A percentile compares a stretch with the other conserved stretches of the same genome.
These are phyloP conservation scores for Centella asiatica DNA, from an alignment of 129 eudicot species.

Conservation along the genomic window DNA sequence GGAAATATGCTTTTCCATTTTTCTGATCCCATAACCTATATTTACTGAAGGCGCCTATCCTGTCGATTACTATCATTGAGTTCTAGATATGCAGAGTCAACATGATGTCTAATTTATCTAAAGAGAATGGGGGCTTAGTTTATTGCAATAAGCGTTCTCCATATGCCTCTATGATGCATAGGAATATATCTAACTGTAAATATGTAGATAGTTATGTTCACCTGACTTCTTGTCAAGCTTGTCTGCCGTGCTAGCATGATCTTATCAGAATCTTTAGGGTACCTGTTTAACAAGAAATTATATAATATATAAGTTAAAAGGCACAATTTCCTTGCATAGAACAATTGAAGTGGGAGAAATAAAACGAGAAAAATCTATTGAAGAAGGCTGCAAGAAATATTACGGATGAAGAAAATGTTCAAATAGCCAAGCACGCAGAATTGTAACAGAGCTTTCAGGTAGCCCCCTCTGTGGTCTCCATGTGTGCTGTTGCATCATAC, in stretches of 20 bases:
- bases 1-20: too few relatives aligned
- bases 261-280: constrained; percentile 88
- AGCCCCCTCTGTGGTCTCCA: constrained; percentile 98
- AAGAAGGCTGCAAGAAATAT: not conserved
- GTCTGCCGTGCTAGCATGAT: constrained; percentile 81
- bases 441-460: constrained; percentile 80
- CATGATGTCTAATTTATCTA: not conserved
- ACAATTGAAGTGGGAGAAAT: not conserved
- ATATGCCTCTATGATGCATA: not conserved
- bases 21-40: too few relatives aligned
- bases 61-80: not conserved
- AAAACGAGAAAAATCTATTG: not conserved
- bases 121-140: not conserved
- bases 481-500: constrained; percentile 77
- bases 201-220: constrained; percentile 17
- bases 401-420: constrained; percentile 98
- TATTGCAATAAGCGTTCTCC: not conserved
- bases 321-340: not conserved
- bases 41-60: too few relatives aligned
- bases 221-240: constrained; percentile 91
- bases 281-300: constrained; percentile 28
- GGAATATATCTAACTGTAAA: not conserved
- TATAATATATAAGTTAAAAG: not conserved
- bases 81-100: too few relatives aligned
- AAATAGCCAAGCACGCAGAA: constrained; percentile 89